Evolutionary conservation across 306 rosid species (phyloP).

Genomic region (Cucumis cinereus): DNA sequence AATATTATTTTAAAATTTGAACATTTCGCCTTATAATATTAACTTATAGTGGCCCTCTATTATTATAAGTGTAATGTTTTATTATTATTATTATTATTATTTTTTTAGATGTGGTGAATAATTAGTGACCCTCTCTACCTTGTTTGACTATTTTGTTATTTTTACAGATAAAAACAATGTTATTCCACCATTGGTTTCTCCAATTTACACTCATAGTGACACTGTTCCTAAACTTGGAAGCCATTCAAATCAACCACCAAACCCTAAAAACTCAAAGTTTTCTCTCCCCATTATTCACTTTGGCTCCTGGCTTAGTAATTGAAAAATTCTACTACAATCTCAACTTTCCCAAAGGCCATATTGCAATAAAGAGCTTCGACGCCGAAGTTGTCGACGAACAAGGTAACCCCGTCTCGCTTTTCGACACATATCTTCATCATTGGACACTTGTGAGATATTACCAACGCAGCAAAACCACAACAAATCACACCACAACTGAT

Average conservation of each 20-base stretch:
- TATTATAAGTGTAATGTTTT: too few relatives aligned
- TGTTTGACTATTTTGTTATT: background rate
- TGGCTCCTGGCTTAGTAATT: slow-evolving; percentile 53
- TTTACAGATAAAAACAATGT: background rate
- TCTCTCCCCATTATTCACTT: slow-evolving; percentile 45
- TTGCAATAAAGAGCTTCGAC: slow-evolving; percentile 44
- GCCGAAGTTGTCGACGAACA: slow-evolving; percentile 61
- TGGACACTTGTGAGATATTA: slow-evolving; percentile 28
- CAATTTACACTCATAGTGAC: background rate
- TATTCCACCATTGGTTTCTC: background rate
- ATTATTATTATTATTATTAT: too few relatives aligned
- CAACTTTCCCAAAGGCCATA: slow-evolving; percentile 59
- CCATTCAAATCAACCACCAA: background rate
- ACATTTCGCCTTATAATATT: too few relatives aligned
- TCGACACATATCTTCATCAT: slow-evolving; percentile 71
- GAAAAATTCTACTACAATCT: slow-evolving; percentile 22
- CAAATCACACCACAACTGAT: background rate
- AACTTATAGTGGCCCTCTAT: too few relatives aligned
- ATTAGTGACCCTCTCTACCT: too few relatives aligned
- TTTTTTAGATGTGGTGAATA: too few relatives aligned
- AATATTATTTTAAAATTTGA: too few relatives aligned
- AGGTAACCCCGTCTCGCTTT: slow-evolving; percentile 47
- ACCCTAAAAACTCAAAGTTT: slow-evolving; percentile 30
- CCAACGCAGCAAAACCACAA: background rate
- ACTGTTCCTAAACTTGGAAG: background rate